Conservation (phyloP, 352 stramenopile genomes). For the Pythium plurisporium region DNA sequence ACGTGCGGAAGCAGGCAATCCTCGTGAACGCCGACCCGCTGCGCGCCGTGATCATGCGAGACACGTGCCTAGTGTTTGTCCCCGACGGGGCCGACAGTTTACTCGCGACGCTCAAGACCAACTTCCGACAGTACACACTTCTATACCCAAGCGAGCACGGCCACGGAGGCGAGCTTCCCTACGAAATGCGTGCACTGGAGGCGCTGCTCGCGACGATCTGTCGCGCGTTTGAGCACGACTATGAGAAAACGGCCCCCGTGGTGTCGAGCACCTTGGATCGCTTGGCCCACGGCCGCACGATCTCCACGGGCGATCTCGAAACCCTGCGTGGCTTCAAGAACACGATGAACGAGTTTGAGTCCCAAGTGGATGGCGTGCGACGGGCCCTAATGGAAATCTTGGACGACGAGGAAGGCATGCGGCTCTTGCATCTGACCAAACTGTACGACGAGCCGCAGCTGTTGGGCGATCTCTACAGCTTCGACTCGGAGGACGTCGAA, state of each 20-base stretch:
- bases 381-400: conserved; percentile 61
- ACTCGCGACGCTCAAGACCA: conserved; percentile 27
- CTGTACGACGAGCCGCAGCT: conserved; percentile 50
- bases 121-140: conserved; percentile 22
- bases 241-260: conserved; percentile 38
- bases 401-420: conserved; percentile 67
- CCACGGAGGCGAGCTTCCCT: not conserved
- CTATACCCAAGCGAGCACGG: conserved; percentile 2
- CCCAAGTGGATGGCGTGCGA: conserved; percentile 55
- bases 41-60: conserved; percentile 68
- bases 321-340: conserved; percentile 71
- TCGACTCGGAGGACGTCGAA: conserved; percentile 71
- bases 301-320: conserved; percentile 49
- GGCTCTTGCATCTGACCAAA: conserved; percentile 62
- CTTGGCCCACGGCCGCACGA: conserved; percentile 36
- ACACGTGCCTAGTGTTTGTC: conserved; percentile 34
- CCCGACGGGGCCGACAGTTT: conserved; percentile 49
- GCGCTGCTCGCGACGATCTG: conserved; percentile 50
- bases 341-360: conserved; percentile 69
- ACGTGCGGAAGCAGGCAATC: conserved; percentile 72
- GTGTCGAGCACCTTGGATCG: conserved; percentile 44
- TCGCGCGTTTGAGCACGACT: conserved; percentile 52
- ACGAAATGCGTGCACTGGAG: conserved; percentile 25
- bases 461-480: conserved; percentile 47
- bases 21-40: conserved; percentile 72